Percentiles rank a stretch among this genome's conserved stretches.
Conservation (phyloP, 2,329 filamentous ascomycete genomes). For the Cercospora sp. region DNA sequence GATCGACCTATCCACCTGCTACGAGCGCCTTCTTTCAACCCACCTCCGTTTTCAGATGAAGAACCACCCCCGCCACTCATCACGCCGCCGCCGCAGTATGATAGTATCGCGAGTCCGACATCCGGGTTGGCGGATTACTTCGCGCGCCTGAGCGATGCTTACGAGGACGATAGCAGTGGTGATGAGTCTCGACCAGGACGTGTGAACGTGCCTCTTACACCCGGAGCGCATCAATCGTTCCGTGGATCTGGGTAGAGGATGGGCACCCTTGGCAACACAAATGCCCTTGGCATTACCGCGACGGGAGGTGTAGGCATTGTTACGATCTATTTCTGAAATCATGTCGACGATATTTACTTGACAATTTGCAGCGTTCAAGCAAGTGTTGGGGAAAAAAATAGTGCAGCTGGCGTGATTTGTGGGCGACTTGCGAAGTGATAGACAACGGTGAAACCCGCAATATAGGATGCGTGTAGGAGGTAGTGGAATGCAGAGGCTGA, state of each 20-base stretch:
- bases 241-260: slow-evolving; percentile 62
- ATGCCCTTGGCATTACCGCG: slow-evolving; percentile 12
- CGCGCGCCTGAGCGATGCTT: slow-evolving; percentile 67
- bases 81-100: slow-evolving; percentile 84
- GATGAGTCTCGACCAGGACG: slow-evolving; percentile 38
- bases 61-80: slow-evolving; percentile 70
- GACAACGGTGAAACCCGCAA: not conserved
- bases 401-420: not conserved
- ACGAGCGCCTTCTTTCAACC: slow-evolving; percentile 81
- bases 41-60: slow-evolving; percentile 82
- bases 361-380: slow-evolving; percentile 12
- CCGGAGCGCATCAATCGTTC: slow-evolving; percentile 62
- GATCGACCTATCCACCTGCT: slow-evolving; percentile 80
- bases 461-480: not conserved
- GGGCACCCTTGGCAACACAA: slow-evolving; percentile 26
- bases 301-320: slow-evolving; percentile 6
- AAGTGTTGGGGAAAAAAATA: not conserved
- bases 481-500: not conserved
- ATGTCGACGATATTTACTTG: not conserved
- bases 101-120: slow-evolving; percentile 72
- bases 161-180: slow-evolving; percentile 49
- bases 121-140: slow-evolving; percentile 83
- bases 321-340: not conserved
- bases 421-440: not conserved
- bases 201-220: slow-evolving; percentile 62